Evolutionary conservation across 2,329 filamentous ascomycete species (phyloP).

Genomic region (Phaeosphaeriaceae sp.): DNA sequence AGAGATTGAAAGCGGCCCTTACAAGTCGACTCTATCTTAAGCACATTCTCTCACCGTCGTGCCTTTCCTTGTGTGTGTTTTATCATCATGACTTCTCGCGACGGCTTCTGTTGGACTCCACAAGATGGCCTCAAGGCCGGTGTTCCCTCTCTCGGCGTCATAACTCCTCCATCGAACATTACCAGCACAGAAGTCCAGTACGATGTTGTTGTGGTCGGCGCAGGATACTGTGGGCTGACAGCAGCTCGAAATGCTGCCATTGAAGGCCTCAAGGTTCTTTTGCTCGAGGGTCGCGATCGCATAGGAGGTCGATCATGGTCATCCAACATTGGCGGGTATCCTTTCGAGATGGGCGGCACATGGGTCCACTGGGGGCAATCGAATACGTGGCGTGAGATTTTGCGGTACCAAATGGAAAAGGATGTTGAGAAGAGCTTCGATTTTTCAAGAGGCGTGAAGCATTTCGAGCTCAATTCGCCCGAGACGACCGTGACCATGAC

Average conservation of each 20-base stretch:
- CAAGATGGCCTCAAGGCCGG: conserved; percentile 38
- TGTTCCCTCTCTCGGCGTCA: conserved; percentile 26
- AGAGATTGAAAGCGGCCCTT: not conserved
- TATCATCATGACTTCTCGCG: conserved; percentile 29
- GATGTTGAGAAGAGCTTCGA: conserved; percentile 46
- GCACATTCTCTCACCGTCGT: not conserved
- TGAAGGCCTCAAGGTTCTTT: conserved; percentile 34
- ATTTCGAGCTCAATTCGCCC: conserved; percentile 48
- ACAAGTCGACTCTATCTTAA: not conserved
- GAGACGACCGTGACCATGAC: conserved; percentile 44
- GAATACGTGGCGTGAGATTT: conserved; percentile 49
- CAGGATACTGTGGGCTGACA: conserved; percentile 33
- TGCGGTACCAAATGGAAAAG: conserved; percentile 53
- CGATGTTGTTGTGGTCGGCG: conserved; percentile 34
- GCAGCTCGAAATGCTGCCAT: conserved; percentile 29
- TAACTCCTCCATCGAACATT: conserved; percentile 23
- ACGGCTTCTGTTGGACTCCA: conserved; percentile 33
- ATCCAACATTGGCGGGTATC: conserved; percentile 39
- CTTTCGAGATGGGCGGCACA: conserved; percentile 53
- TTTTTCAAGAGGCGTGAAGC: conserved; percentile 52
- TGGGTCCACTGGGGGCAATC: conserved; percentile 45
- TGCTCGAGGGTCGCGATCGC: conserved; percentile 51
- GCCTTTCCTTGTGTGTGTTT: not conserved
- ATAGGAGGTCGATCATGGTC: conserved; percentile 55
- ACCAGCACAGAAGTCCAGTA: conserved; percentile 14